phyloP scores from a whole-genome alignment of 176 grass and related monocot genomes.

The Musa schizocarpa region DNA sequence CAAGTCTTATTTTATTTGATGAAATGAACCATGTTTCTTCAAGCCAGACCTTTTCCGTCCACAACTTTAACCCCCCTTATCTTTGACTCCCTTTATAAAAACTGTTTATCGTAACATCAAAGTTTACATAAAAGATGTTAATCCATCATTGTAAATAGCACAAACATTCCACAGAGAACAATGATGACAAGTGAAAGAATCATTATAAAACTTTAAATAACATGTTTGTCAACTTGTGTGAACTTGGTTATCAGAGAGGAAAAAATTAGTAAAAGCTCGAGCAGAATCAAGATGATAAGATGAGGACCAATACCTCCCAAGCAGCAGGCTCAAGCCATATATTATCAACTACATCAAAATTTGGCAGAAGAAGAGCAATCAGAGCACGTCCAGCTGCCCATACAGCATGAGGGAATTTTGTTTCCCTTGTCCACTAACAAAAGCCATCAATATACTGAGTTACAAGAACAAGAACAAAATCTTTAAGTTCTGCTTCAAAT shows the following conservation, averaged over 20 bases:
- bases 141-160: no score
- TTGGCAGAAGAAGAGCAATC: constrained; percentile 29
- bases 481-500: neutral
- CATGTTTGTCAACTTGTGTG: neutral
- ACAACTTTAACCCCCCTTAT: no score
- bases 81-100: no score
- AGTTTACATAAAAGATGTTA: no score
- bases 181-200: neutral
- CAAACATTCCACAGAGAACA: neutral
- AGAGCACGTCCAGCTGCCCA: constrained; percentile 31
- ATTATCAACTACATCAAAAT: constrained; percentile 35
- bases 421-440: constrained; percentile 31
- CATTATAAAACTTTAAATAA: neutral
- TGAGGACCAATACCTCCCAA: constrained; percentile 22
- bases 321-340: constrained; percentile 28
- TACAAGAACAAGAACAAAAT: neutral
- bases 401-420: constrained; percentile 33
- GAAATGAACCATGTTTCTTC: no score
- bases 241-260: neutral
- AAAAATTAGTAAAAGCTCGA: neutral
- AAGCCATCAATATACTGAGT: neutral
- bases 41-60: no score
- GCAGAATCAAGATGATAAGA: neutral
- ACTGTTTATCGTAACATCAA: no score
- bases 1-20: no score